These are phyloP conservation scores for Amorphotheca resinae DNA, from an alignment of 495 filamentous ascomycete genomes.

Conservation along the genomic window DNA sequence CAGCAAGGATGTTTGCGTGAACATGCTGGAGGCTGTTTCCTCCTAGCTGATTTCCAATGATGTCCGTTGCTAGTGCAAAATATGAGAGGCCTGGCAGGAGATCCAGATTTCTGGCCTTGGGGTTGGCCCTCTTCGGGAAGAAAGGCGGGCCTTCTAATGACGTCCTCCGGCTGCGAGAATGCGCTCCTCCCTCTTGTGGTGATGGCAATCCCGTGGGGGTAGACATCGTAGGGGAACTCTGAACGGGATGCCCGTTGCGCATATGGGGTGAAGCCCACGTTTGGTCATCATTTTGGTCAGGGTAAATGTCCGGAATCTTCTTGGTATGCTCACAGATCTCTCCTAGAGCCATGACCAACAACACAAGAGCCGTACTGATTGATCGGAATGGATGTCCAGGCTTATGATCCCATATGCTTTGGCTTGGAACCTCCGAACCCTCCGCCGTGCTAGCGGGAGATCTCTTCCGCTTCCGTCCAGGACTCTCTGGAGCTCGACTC, in stretches of 20 bases:
- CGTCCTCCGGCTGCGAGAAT: constrained; percentile 12
- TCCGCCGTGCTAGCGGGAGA: constrained; percentile 29
- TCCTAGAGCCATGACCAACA: constrained; percentile 76
- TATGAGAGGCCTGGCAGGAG: constrained; percentile 81
- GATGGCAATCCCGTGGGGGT: constrained; percentile 30
- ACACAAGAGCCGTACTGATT: constrained; percentile 61
- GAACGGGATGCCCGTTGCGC: constrained; percentile 35
- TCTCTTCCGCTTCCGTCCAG: constrained; percentile 47
- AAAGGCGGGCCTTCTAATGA: constrained; percentile 7
- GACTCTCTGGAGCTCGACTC: constrained; percentile 21
- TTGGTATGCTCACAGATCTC: constrained; percentile 61
- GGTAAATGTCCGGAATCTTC: constrained; percentile 43
- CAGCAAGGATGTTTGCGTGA: constrained; percentile 76
- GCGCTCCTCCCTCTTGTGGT: constrained; percentile 31
- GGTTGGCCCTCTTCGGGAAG: background rate
- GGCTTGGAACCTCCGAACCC: constrained; percentile 15
- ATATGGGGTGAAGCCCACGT: constrained; percentile 35
- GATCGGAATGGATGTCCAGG: constrained; percentile 40
- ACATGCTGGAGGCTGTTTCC: constrained; percentile 70
- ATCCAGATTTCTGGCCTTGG: constrained; percentile 55
- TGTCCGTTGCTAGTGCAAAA: constrained; percentile 74
- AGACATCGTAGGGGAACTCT: constrained; percentile 36
- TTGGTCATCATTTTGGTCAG: constrained; percentile 15
- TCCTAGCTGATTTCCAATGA: constrained; percentile 70
- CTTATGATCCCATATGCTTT: constrained; percentile 18